Percentiles rank a stretch among this genome's conserved stretches.
These are phyloP conservation scores for Saccharomyces uvarum DNA, from an alignment of 1,139 yeast genomes.

Conservation along the genomic window DNA sequence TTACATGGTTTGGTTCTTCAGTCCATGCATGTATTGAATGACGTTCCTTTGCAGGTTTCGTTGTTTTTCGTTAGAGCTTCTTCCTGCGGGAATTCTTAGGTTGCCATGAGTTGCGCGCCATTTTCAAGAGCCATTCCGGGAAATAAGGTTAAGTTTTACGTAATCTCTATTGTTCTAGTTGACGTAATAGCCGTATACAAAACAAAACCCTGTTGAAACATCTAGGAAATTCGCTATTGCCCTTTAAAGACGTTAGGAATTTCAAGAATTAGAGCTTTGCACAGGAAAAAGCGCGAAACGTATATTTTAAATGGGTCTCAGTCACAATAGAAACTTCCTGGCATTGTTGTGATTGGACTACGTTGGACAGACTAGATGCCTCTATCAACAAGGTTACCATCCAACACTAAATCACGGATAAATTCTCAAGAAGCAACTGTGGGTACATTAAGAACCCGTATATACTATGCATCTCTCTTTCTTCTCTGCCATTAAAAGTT, in stretches of 20 bases:
- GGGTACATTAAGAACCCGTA: neutral
- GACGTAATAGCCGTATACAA: neutral
- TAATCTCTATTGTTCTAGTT: neutral
- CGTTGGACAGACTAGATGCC: neutral
- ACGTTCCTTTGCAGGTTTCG: neutral
- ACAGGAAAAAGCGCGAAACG: neutral
- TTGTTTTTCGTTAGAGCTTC: neutral
- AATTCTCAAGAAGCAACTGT: neutral
- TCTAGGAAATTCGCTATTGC: neutral
- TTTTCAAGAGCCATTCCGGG: neutral
- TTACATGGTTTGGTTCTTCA: neutral
- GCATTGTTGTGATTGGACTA: neutral
- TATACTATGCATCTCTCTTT: neutral
- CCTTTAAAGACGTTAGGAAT: neutral
- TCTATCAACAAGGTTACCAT: neutral
- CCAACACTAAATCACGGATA: neutral
- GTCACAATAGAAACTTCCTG: neutral
- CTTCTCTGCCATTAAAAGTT: neutral
- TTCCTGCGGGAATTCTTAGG: neutral
- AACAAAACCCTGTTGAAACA: neutral
- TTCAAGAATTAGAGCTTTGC: neutral
- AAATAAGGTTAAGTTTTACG: neutral
- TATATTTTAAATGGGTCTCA: neutral
- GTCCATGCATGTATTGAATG: neutral
- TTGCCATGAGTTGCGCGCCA: neutral